Evolutionary conservation across 805 yeast species (phyloP).

Genomic region (Kodamaea nitidulidarum): DNA sequence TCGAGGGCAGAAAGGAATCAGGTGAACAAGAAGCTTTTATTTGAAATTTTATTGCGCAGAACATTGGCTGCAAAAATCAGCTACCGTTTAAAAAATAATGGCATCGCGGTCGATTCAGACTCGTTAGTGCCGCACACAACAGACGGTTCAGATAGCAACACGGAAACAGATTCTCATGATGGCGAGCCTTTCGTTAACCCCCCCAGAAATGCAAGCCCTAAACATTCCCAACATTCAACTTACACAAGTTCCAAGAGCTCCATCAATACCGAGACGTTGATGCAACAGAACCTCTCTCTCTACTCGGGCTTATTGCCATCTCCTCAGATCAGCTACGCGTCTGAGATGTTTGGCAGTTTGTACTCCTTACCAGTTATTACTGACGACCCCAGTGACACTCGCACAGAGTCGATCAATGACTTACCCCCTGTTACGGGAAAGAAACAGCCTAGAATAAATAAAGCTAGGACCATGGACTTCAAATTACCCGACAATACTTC

Average conservation of each 20-base stretch:
- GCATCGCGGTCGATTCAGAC: conserved; percentile 3
- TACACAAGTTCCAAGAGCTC: conserved; percentile 12
- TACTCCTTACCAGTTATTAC: conserved; percentile 2
- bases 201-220: not conserved
- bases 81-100: conserved; percentile 26
- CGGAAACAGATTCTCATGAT: not conserved
- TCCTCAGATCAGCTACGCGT: conserved; percentile 33
- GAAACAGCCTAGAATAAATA: not conserved
- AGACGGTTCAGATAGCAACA: not conserved
- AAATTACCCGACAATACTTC: too few species aligned
- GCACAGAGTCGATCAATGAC: not conserved
- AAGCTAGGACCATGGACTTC: too few species aligned
- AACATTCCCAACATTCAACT: too few species aligned
- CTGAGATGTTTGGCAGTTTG: conserved; percentile 25
- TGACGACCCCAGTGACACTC: not conserved
- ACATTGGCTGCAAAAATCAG: conserved; percentile 41
- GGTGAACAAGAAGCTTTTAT: conserved; percentile 29
- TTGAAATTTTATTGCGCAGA: conserved; percentile 37
- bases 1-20: conserved; percentile 22
- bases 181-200: not conserved
- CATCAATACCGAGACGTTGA: conserved; percentile 25
- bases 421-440: not conserved
- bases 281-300: conserved; percentile 29
- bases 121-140: not conserved
- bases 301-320: conserved; percentile 36